Evolutionary conservation across 768 basidiomycete species (phyloP).

Genomic region (Suillus tomentosus): DNA sequence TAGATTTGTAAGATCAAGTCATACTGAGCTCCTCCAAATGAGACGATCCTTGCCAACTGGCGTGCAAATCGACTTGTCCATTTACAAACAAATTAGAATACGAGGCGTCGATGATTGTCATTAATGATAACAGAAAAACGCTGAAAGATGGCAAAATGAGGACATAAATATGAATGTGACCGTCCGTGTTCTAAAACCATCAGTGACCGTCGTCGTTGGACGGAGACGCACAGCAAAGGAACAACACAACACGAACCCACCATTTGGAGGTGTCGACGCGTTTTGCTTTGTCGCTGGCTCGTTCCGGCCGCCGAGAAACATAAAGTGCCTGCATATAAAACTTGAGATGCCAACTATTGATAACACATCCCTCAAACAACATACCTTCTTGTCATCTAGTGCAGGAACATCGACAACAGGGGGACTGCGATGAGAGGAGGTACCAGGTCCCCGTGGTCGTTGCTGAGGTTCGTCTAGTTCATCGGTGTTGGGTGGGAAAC

Average conservation of each 20-base stretch:
- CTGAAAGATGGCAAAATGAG: too few relatives aligned
- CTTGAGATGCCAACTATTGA: neutral
- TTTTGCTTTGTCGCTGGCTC: neutral
- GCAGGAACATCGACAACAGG: too few relatives aligned
- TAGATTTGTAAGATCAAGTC: neutral
- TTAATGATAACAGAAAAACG: too few relatives aligned
- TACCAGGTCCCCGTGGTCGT: neutral
- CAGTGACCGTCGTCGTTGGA: too few relatives aligned
- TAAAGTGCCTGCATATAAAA: neutral
- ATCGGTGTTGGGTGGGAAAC: neutral
- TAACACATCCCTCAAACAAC: neutral
- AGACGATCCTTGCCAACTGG: too few relatives aligned
- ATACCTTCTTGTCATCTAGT: neutral
- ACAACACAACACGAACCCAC: neutral
- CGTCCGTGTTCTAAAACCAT: too few relatives aligned
- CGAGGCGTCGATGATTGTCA: too few relatives aligned
- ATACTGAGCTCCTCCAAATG: neutral
- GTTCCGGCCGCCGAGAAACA: neutral
- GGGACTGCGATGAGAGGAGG: neutral
- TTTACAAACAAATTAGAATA: too few relatives aligned
- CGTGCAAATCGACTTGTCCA: too few relatives aligned
- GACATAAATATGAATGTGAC: too few relatives aligned
- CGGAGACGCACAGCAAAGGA: neutral
- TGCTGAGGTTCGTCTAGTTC: neutral
- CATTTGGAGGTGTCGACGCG: neutral